Conservation (phyloP, 768 basidiomycete species). For the Leccinum olivaceopallidum region DNA sequence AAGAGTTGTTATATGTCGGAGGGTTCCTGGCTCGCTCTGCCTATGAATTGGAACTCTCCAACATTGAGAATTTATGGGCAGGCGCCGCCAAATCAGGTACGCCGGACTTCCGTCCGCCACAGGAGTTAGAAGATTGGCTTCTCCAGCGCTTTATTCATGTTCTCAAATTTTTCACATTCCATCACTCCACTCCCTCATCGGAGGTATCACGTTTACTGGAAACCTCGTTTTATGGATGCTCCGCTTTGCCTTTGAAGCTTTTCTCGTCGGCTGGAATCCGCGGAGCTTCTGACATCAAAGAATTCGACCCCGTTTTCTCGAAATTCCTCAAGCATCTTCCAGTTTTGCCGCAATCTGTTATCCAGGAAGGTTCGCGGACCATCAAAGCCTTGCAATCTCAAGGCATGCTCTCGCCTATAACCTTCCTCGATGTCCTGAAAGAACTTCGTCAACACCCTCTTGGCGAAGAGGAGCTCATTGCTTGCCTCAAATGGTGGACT, state of each 20-base stretch:
- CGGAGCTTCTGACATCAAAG: slow-evolving; percentile 33
- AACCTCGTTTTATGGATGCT: slow-evolving; percentile 51
- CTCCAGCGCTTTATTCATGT: slow-evolving; percentile 69
- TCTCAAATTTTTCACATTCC: slow-evolving; percentile 88
- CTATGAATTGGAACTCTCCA: slow-evolving; percentile 16
- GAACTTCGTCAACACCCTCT: slow-evolving; percentile 76
- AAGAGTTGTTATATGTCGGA: slow-evolving; percentile 45
- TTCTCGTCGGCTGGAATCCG: slow-evolving; percentile 13
- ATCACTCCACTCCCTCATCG: slow-evolving; percentile 81
- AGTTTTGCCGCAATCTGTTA: slow-evolving; percentile 62
- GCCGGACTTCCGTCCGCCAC: slow-evolving; percentile 32
- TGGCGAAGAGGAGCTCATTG: slow-evolving; percentile 68
- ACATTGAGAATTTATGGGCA: slow-evolving; percentile 50
- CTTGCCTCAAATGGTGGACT: slow-evolving; percentile 88
- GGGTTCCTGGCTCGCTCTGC: slow-evolving; percentile 13
- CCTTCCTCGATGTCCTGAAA: slow-evolving; percentile 78
- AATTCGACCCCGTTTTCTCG: slow-evolving; percentile 69
- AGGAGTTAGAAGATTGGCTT: slow-evolving; percentile 51
- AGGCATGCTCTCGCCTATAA: slow-evolving; percentile 70
- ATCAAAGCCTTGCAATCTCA: slow-evolving; percentile 59
- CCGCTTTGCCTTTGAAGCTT: slow-evolving; percentile 8
- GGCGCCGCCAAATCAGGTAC: slow-evolving; percentile 39
- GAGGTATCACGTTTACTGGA: slow-evolving; percentile 75
- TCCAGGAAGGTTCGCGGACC: slow-evolving; percentile 57
- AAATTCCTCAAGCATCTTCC: slow-evolving; percentile 80